Percentiles rank a stretch among this genome's conserved stretches.
phyloP scores from a whole-genome alignment of 352 stramenopile species.

The Blastocystis sp. region DNA sequence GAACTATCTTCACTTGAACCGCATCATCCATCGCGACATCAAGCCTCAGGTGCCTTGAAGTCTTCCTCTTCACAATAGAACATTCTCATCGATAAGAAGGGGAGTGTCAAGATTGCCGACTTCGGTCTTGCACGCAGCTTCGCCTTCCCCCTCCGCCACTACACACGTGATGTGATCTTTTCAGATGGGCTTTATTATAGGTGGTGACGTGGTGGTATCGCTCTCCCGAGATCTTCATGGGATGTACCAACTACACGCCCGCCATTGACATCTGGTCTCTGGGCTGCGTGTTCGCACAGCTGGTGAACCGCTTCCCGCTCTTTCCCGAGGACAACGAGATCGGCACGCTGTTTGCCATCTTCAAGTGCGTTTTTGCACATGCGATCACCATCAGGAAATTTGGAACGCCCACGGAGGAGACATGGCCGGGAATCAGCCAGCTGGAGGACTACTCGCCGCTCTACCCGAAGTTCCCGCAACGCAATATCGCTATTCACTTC shows the following conservation, averaged over 20 bases:
- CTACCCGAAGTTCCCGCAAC: conserved; percentile 83
- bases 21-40: conserved; percentile 92
- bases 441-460: conserved; percentile 91
- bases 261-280: conserved; percentile 86
- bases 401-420: conserved; percentile 88
- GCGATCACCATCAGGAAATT: conserved; percentile 76
- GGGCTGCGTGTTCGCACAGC: conserved; percentile 88
- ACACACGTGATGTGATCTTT: conserved; percentile 57
- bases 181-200: conserved; percentile 86
- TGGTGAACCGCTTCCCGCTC: conserved; percentile 84
- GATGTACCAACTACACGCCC: conserved; percentile 87
- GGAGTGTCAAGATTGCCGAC: conserved; percentile 83
- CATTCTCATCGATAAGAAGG: conserved; percentile 72
- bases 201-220: conserved; percentile 93
- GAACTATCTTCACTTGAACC: conserved; percentile 89
- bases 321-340: conserved; percentile 75
- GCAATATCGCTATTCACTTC: neutral
- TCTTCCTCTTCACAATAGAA: conserved; percentile 77
- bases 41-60: conserved; percentile 93
- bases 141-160: conserved; percentile 69
- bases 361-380: neutral
- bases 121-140: conserved; percentile 86
- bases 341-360: conserved; percentile 52
- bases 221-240: conserved; percentile 87
- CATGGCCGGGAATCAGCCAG: conserved; percentile 90